Evolutionary conservation across 78 protist genomes (phyloP), one percentile per base, ranked within the genome.

Genomic region (Dictyostelium discoideum): DNA sequence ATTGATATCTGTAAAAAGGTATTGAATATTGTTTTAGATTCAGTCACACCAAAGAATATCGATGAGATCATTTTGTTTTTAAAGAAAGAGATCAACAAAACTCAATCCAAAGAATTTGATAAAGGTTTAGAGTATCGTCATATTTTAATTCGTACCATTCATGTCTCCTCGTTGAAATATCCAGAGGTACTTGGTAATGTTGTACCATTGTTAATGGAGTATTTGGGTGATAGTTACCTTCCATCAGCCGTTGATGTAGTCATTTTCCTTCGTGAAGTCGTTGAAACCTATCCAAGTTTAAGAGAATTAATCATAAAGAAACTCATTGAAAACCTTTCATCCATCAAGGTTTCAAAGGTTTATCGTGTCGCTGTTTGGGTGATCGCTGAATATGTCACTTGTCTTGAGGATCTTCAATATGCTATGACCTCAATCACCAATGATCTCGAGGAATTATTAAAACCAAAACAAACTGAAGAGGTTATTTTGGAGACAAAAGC

Each of bases 141-240:
- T 77, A 37, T 95, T 37, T 96, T 99, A 63, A 92, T 99, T 83
- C 6, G 82, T 11, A 84, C 99, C 9, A 97, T 99, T 78, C 99
- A 99, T 93, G 13, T 14, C 29, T 96, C 97, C 13, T 98, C 98
- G 16, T 90, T 98, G 54, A 88, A 96, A 84, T 98, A 98, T 97
- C 99, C 99, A 16, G 98, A 92, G 6, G 97, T 97, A 11, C 98
- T 98, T 18, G 85, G 92, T 8, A 78, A 29, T n/a, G 98, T 98
- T n/a, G 99, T 98, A 20, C 98, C 96, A 42, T 72, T 96, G 26
- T 93, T 98, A 44, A 98, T 98, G 98, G 99, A 98, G 54, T 97
- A 95, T 85, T 11, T 98, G 20, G 97, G 97, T 24, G 98, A 97
- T 9, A 40, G 85, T 24, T 46, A 81, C 57, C 32, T 85, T 7